A percentile compares a stretch with the other conserved stretches of the same genome.
phyloP scores from a whole-genome alignment of 2,329 filamentous ascomycete species.

The Lecanoromycetidae sp. region DNA sequence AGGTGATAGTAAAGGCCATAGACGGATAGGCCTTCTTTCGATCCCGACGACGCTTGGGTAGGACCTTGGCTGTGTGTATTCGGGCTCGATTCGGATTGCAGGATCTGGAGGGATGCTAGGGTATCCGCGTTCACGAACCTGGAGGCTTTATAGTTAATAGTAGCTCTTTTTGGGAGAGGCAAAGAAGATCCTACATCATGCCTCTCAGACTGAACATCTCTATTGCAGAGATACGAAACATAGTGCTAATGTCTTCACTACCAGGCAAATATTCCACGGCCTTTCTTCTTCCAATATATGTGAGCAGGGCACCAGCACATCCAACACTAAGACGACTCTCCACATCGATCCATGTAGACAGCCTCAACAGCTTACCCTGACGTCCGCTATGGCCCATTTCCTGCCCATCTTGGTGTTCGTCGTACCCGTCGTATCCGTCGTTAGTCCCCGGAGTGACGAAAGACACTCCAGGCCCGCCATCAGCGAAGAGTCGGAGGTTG shows the following conservation, averaged over 20 bases:
- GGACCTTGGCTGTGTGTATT: slow-evolving; percentile 66
- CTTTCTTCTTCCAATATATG: slow-evolving; percentile 59
- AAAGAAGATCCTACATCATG: slow-evolving; percentile 40
- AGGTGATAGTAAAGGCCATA: slow-evolving; percentile 71
- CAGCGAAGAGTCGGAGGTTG: slow-evolving; percentile 42
- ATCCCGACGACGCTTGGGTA: slow-evolving; percentile 45
- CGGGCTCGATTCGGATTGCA: slow-evolving; percentile 71
- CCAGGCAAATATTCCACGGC: slow-evolving; percentile 51
- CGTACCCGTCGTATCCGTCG: slow-evolving; percentile 32
- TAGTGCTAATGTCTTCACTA: slow-evolving; percentile 40
- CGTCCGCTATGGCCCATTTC: slow-evolving; percentile 39
- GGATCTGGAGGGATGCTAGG: slow-evolving; percentile 68
- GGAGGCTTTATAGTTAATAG: slow-evolving; percentile 20
- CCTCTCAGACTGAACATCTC: slow-evolving; percentile 62
- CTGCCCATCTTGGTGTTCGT: slow-evolving; percentile 29
- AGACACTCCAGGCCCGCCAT: slow-evolving; percentile 36
- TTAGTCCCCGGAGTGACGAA: slow-evolving; percentile 52
- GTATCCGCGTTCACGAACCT: slow-evolving; percentile 79
- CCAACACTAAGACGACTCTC: slow-evolving; percentile 65
- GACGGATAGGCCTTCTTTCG: slow-evolving; percentile 71
- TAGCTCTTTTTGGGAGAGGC: not conserved
- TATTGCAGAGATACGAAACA: slow-evolving; percentile 51
- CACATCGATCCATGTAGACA: slow-evolving; percentile 60
- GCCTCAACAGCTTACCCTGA: slow-evolving; percentile 53
- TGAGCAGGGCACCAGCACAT: slow-evolving; percentile 78